Evolutionary conservation across 164 flowering plant genomes (phyloP).

Genomic region (Vitis vinifera): ASM3070453v1 NC_081822.1:8312001-8312500

Average conservation of each 20-base stretch:
- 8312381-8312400: too few relatives aligned
- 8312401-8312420: too few relatives aligned
- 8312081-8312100: constrained; percentile 51
- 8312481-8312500: too few relatives aligned
- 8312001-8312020: too few relatives aligned
- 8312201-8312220: constrained; percentile 41
- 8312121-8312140: constrained; percentile 67
- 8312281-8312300: neutral
- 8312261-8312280: neutral
- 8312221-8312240: constrained; percentile 1
- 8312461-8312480: too few relatives aligned
- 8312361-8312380: neutral
- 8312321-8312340: neutral
- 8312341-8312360: neutral
- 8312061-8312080: too few relatives aligned
- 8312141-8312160: constrained; percentile 81
- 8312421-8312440: neutral
- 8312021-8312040: too few relatives aligned
- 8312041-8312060: too few relatives aligned
- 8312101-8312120: constrained; percentile 57
- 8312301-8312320: neutral
- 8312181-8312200: constrained; percentile 71
- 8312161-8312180: constrained; percentile 63
- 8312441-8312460: neutral
- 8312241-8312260: neutral